Conservation (phyloP, 768 basidiomycete species). For the Suillus hirtellus region DNA sequence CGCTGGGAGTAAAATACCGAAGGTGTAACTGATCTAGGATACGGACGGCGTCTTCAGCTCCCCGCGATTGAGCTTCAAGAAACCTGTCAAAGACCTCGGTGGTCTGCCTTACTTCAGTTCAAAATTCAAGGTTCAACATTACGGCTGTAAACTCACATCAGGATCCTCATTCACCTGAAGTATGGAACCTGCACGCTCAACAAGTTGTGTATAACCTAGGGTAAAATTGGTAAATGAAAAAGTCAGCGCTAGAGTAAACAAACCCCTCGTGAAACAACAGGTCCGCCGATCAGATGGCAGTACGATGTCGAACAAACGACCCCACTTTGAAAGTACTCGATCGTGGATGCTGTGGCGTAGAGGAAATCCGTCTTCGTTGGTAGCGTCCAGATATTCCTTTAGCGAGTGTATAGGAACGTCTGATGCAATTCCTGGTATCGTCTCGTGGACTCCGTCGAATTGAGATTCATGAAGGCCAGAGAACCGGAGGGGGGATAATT, state of each 20-base stretch:
- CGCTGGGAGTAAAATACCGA: constrained; percentile 74
- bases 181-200: constrained; percentile 77
- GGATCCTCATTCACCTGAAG: constrained; percentile 68
- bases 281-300: constrained; percentile 58
- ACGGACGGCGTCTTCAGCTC: constrained; percentile 46
- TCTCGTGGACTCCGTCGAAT: constrained; percentile 41
- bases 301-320: constrained; percentile 78
- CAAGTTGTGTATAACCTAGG: constrained; percentile 72
- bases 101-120: constrained; percentile 46
- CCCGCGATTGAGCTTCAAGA: constrained; percentile 41
- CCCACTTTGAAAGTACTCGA: constrained; percentile 71
- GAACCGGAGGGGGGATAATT: constrained; percentile 44
- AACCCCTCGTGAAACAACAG: constrained; percentile 84
- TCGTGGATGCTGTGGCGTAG: constrained; percentile 50
- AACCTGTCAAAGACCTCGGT: constrained; percentile 58
- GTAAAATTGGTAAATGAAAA: background rate
- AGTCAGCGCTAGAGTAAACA: background rate
- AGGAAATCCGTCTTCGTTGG: constrained; percentile 16
- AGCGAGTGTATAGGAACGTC: constrained; percentile 9
- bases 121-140: background rate
- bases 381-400: constrained; percentile 17
- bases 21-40: constrained; percentile 60
- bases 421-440: constrained; percentile 46
- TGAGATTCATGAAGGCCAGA: constrained; percentile 19
- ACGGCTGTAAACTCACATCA: constrained; percentile 46